Evolutionary conservation across 2,329 filamentous ascomycete species (phyloP).

Genomic region (Epicoccum sorghinum): DNA sequence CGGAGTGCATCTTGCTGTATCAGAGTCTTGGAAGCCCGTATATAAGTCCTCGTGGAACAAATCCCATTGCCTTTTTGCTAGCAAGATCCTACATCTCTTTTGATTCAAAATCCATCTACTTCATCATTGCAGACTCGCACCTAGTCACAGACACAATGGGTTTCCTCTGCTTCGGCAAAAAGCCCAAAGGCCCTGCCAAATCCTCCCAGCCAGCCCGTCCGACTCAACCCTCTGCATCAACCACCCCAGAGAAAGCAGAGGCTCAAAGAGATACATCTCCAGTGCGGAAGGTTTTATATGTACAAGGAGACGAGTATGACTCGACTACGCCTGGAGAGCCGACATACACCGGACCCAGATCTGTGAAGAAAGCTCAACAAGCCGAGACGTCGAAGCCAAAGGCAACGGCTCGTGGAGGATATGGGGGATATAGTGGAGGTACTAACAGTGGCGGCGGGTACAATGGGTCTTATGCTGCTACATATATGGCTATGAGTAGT

Average conservation of each 20-base stretch:
- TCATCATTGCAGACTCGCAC: neutral
- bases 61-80: neutral
- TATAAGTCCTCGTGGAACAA: neutral
- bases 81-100: neutral
- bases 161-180: conserved; percentile 9
- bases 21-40: neutral
- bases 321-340: too few relatives aligned
- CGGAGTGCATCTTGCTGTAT: neutral
- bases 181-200: neutral
- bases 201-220: neutral
- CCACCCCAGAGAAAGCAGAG: neutral
- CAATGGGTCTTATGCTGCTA: neutral
- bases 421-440: neutral
- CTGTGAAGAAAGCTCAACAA: too few relatives aligned
- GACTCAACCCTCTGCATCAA: neutral
- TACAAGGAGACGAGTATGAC: too few relatives aligned
- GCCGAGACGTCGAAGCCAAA: too few relatives aligned
- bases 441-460: neutral
- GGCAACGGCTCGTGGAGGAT: neutral
- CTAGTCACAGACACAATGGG: neutral
- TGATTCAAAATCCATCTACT: neutral
- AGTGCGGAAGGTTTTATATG: too few relatives aligned
- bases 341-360: too few relatives aligned
- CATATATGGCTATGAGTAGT: neutral
- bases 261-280: too few relatives aligned